phyloP scores from a whole-genome alignment of 2,329 filamentous ascomycete species.

The Lachnellula hyalina region DNA sequence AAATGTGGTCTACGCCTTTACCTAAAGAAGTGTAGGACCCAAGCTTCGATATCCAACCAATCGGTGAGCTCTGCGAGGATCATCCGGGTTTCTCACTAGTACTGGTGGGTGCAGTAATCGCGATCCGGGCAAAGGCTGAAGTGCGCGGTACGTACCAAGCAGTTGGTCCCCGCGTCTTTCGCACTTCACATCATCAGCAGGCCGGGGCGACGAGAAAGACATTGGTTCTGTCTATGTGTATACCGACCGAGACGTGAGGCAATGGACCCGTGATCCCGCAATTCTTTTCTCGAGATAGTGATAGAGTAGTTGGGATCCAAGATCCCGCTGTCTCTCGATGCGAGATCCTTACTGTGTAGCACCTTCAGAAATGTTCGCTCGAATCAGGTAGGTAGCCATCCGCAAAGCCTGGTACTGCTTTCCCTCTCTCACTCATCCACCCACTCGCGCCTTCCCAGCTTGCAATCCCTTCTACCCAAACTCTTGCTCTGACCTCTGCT shows the following conservation, averaged over 20 bases:
- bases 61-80: no score
- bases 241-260: not conserved
- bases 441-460: not conserved
- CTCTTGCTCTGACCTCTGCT: slow-evolving; percentile 8
- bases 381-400: slow-evolving; percentile 24
- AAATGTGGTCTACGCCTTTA: no score
- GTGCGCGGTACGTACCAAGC: not conserved
- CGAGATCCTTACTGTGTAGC: slow-evolving; percentile 4
- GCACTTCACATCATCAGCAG: slow-evolving; percentile 1
- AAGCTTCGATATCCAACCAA: no score
- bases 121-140: not conserved
- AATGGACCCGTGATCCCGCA: slow-evolving; percentile 5
- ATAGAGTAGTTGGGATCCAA: not conserved
- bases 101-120: no score
- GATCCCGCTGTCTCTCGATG: slow-evolving; percentile 9
- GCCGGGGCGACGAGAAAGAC: not conserved
- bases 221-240: not conserved
- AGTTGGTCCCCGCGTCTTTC: not conserved
- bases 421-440: not conserved
- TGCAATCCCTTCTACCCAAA: not conserved
- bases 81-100: no score
- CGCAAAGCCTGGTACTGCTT: not conserved
- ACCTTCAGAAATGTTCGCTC: slow-evolving; percentile 27
- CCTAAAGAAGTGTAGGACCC: no score
- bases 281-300: not conserved